phyloP scores from a whole-genome alignment of 805 yeast species.

The Candida insectalens region DNA sequence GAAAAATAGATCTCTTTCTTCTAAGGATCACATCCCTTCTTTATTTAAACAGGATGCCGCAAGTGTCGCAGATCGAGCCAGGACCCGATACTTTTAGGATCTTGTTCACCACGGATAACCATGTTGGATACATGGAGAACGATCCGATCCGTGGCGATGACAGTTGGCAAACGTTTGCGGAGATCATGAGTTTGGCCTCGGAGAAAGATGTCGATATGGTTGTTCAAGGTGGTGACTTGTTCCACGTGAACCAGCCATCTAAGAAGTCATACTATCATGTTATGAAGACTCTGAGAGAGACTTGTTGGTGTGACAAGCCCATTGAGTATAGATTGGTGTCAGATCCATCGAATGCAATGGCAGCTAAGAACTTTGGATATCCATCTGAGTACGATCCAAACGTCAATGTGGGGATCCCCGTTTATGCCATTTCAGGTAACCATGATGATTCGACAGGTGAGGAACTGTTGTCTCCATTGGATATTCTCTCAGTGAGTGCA shows the following conservation, averaged over 20 bases:
- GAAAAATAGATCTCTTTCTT: neutral
- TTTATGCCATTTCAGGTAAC: constrained; percentile 89
- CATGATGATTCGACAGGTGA: constrained; percentile 96
- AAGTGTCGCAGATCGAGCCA: constrained; percentile 30
- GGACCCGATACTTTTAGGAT: constrained; percentile 67
- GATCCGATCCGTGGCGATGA: constrained; percentile 90
- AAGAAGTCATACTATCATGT: constrained; percentile 83
- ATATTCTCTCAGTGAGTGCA: constrained; percentile 72
- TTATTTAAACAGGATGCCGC: constrained; percentile 23
- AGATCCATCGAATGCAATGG: constrained; percentile 60
- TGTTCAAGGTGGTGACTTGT: constrained; percentile 86
- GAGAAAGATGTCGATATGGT: constrained; percentile 77
- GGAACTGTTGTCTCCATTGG: constrained; percentile 75
- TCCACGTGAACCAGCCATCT: constrained; percentile 83
- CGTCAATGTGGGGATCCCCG: constrained; percentile 78
- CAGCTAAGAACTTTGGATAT: constrained; percentile 48
- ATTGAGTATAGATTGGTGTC: constrained; percentile 76
- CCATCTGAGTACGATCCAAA: constrained; percentile 90
- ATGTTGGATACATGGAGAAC: constrained; percentile 84
- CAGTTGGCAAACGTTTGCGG: constrained; percentile 80
- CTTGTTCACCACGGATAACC: constrained; percentile 88
- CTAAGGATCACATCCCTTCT: neutral
- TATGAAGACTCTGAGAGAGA: constrained; percentile 54
- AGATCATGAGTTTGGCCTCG: constrained; percentile 64
- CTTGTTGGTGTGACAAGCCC: constrained; percentile 81